phyloP scores from a whole-genome alignment of 2,329 filamentous ascomycete species.

The Geoglossum cookeanum region DNA sequence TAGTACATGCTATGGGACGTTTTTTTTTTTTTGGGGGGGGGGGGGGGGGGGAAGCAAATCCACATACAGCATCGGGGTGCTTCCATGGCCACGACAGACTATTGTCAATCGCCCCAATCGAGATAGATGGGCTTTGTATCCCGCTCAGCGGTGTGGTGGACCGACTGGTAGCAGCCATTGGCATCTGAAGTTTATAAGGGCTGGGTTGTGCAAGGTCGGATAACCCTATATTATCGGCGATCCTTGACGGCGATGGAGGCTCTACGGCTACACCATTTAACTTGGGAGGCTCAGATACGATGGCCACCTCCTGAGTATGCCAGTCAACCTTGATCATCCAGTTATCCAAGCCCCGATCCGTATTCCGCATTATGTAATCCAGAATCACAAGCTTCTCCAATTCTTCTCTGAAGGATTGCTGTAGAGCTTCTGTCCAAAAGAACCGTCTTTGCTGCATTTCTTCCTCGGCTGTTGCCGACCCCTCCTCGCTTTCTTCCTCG shows the following conservation, averaged over 20 bases:
- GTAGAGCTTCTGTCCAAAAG: slow-evolving; percentile 71
- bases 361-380: slow-evolving; percentile 98
- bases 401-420: slow-evolving; percentile 85
- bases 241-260: slow-evolving; percentile 41
- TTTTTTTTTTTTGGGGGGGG: background rate
- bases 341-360: slow-evolving; percentile 87
- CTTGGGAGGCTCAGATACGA: slow-evolving; percentile 68
- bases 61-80: slow-evolving; percentile 66
- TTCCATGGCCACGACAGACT: slow-evolving; percentile 98
- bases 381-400: slow-evolving; percentile 92
- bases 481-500: slow-evolving; percentile 24
- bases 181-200: slow-evolving; percentile 61
- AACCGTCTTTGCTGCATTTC: slow-evolving; percentile 33
- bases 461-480: slow-evolving; percentile 24
- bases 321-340: slow-evolving; percentile 99
- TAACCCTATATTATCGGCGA: slow-evolving; percentile 20
- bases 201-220: slow-evolving; percentile 25
- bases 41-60: background rate
- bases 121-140: slow-evolving; percentile 38
- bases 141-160: slow-evolving; percentile 33
- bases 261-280: slow-evolving; percentile 27
- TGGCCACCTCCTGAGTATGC: slow-evolving; percentile 62
- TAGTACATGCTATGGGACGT: background rate
- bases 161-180: slow-evolving; percentile 56
- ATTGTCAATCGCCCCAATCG: slow-evolving; percentile 89